A percentile compares a stretch with the other conserved stretches of the same genome.
Evolutionary conservation across 805 yeast species (phyloP).

Genomic region (Yamadazyma paraphyllophila): DNA sequence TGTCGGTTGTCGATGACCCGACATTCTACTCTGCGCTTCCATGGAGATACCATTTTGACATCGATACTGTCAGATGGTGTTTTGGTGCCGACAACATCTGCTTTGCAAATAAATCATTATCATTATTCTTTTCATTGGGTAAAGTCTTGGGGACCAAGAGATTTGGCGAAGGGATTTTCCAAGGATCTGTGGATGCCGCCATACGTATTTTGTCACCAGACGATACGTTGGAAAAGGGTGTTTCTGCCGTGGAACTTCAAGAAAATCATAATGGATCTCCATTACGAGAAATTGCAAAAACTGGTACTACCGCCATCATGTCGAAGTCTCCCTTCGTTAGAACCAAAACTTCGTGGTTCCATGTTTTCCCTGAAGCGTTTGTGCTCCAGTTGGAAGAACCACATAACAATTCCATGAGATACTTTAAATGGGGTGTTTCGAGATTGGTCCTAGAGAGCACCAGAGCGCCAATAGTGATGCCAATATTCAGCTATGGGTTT

Average conservation of each 20-base stretch:
- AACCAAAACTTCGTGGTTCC: slow-evolving; percentile 81
- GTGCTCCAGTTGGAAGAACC: slow-evolving; percentile 85
- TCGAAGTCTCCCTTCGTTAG: slow-evolving; percentile 54
- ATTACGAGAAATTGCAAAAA: background rate
- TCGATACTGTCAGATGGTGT: slow-evolving; percentile 85
- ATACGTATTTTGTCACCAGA: slow-evolving; percentile 77
- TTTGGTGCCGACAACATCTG: slow-evolving; percentile 91
- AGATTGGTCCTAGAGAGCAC: slow-evolving; percentile 81
- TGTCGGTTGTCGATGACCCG: slow-evolving; percentile 92
- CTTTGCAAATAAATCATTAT: slow-evolving; percentile 52
- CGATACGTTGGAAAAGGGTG: slow-evolving; percentile 55
- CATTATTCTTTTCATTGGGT: slow-evolving; percentile 78
- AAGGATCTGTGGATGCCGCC: slow-evolving; percentile 84
- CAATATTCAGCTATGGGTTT: slow-evolving; percentile 82
- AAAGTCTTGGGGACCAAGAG: slow-evolving; percentile 84
- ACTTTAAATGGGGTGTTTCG: slow-evolving; percentile 94
- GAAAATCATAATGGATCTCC: slow-evolving; percentile 27
- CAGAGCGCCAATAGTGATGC: slow-evolving; percentile 80
- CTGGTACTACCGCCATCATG: slow-evolving; percentile 33
- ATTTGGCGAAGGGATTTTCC: slow-evolving; percentile 93
- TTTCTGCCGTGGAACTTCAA: slow-evolving; percentile 26
- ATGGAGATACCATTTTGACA: slow-evolving; percentile 56
- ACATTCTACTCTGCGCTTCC: slow-evolving; percentile 85
- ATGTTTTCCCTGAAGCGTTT: slow-evolving; percentile 91
- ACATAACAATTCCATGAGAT: slow-evolving; percentile 81